Evolutionary conservation across 2,329 filamentous ascomycete species (phyloP).

Genomic region (Microcyclospora tardicrescens): DNA sequence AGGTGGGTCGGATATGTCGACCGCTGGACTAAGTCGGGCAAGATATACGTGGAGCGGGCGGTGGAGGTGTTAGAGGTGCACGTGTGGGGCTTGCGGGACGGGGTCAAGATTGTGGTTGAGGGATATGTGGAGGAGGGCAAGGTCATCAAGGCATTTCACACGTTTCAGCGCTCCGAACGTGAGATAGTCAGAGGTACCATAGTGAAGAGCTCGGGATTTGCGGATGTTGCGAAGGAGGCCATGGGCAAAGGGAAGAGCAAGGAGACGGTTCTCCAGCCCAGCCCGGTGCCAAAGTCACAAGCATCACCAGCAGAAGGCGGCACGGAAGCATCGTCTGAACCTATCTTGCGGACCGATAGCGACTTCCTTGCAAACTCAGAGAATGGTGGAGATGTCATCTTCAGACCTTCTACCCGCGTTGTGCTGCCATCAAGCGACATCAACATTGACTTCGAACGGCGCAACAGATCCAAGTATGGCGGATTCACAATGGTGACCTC

Average conservation of each 20-base stretch:
- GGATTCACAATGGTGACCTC: slow-evolving; percentile 83
- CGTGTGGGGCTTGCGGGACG: slow-evolving; percentile 74
- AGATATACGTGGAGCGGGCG: slow-evolving; percentile 66
- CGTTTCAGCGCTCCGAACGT: slow-evolving; percentile 61
- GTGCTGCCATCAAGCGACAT: slow-evolving; percentile 70
- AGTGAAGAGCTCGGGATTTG: slow-evolving; percentile 27
- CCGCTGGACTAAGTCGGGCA: slow-evolving; percentile 63
- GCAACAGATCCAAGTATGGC: slow-evolving; percentile 62
- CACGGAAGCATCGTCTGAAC: slow-evolving; percentile 5
- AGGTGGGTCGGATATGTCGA: slow-evolving; percentile 83
- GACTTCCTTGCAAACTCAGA: slow-evolving; percentile 13
- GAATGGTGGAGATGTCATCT: slow-evolving; percentile 61
- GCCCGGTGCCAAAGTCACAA: slow-evolving; percentile 4
- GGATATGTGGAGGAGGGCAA: slow-evolving; percentile 83
- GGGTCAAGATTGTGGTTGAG: slow-evolving; percentile 76
- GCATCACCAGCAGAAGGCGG: not conserved
- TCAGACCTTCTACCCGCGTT: slow-evolving; percentile 57
- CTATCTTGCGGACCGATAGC: slow-evolving; percentile 1
- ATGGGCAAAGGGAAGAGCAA: slow-evolving; percentile 16
- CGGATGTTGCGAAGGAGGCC: slow-evolving; percentile 32
- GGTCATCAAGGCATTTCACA: slow-evolving; percentile 70
- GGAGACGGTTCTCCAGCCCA: slow-evolving; percentile 6
- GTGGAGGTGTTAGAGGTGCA: slow-evolving; percentile 83
- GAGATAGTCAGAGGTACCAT: slow-evolving; percentile 48
- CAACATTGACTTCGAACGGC: slow-evolving; percentile 78